These are phyloP conservation scores for Paragyromitra xinjiangensis DNA, from an alignment of 495 filamentous ascomycete genomes.

Conservation along the genomic window DNA sequence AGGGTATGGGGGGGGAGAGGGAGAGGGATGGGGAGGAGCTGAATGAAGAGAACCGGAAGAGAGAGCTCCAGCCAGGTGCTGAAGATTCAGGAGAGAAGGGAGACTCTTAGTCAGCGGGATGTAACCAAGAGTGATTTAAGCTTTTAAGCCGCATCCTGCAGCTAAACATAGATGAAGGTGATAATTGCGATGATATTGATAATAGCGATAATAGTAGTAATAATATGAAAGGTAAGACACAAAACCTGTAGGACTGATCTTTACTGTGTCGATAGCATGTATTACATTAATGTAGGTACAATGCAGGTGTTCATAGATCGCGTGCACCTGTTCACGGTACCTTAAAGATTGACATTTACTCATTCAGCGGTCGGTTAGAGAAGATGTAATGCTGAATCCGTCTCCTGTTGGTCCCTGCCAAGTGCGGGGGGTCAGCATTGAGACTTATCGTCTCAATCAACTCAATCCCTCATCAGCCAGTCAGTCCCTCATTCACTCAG, in stretches of 20 bases:
- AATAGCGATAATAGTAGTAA: background rate
- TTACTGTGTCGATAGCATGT: too few species aligned
- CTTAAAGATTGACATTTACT: background rate
- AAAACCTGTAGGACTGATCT: too few species aligned
- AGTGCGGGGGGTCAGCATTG: background rate
- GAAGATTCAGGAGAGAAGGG: slow-evolving; percentile 16
- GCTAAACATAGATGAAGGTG: background rate
- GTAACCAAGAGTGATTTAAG: slow-evolving; percentile 21
- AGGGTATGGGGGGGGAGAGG: too few species aligned
- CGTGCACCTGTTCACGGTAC: background rate
- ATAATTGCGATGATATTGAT: background rate
- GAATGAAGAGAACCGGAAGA: background rate
- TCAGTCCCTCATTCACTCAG: background rate
- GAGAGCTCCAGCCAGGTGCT: background rate
- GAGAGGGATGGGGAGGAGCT: background rate
- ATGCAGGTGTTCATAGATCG: background rate
- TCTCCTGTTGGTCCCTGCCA: background rate
- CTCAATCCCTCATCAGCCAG: too few species aligned
- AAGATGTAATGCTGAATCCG: background rate
- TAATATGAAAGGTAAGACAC: background rate
- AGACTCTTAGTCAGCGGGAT: slow-evolving; percentile 22
- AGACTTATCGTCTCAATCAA: background rate
- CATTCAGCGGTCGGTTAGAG: background rate
- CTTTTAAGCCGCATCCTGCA: slow-evolving; percentile 39
- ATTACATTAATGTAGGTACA: too few species aligned